These are phyloP conservation scores for Alternaria postmessia DNA, from an alignment of 2,329 filamentous ascomycete species.

Conservation along the genomic window DNA sequence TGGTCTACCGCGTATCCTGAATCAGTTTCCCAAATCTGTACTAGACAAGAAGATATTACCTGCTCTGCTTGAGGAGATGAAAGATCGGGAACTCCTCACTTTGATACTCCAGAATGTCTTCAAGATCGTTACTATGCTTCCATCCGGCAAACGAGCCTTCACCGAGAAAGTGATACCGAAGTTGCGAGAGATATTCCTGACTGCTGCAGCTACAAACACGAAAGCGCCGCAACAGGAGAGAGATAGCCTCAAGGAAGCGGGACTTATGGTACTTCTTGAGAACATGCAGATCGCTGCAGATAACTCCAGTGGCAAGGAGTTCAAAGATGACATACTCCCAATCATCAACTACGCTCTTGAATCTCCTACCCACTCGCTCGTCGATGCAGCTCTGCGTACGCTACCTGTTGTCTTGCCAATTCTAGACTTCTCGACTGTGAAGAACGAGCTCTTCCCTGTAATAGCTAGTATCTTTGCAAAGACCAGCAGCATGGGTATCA, in stretches of 20 bases:
- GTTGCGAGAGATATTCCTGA: conserved; percentile 82
- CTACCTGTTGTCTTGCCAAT: conserved; percentile 83
- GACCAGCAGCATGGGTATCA: conserved; percentile 93
- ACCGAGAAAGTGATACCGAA: conserved; percentile 85
- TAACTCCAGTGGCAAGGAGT: conserved; percentile 89
- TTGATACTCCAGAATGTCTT: conserved; percentile 91
- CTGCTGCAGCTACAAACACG: conserved; percentile 54
- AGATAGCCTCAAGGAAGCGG: conserved; percentile 84
- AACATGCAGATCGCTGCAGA: conserved; percentile 78
- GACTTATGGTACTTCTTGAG: conserved; percentile 89
- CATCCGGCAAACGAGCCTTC: conserved; percentile 76
- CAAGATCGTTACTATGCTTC: conserved; percentile 82
- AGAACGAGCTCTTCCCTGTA: conserved; percentile 94
- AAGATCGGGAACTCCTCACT: conserved; percentile 86
- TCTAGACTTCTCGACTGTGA: conserved; percentile 95
- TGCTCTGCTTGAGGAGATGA: conserved; percentile 88
- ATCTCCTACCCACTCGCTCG: conserved; percentile 85
- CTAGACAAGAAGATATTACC: conserved; percentile 94
- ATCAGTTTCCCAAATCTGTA: conserved; percentile 91
- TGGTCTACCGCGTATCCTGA: conserved; percentile 83
- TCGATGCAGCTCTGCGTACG: conserved; percentile 83
- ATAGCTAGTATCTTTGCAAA: conserved; percentile 90
- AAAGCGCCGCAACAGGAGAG: conserved; percentile 67
- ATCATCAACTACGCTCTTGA: conserved; percentile 85
- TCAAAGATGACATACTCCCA: conserved; percentile 93